These are phyloP conservation scores for Piloderma croceum DNA, from an alignment of 768 basidiomycete species.

Conservation along the genomic window DNA sequence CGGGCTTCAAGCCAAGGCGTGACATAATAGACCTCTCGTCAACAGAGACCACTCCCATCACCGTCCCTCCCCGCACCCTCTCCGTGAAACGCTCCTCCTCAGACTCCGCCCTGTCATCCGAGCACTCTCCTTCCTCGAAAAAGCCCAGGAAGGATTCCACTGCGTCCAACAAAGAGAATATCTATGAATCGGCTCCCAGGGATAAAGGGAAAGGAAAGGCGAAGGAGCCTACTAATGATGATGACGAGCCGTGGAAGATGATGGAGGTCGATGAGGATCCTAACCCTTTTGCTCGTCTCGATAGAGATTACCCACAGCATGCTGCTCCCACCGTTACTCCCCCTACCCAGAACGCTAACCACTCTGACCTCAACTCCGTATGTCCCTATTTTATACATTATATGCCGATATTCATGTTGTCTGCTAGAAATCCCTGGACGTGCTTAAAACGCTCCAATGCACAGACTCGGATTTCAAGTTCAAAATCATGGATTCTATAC, in stretches of 20 bases:
- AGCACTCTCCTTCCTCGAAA: conserved; percentile 14
- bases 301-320: conserved; percentile 4
- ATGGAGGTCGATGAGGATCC: neutral
- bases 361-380: conserved; percentile 1
- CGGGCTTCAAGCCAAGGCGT: conserved; percentile 28
- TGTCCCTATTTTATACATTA: neutral
- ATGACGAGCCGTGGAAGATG: neutral
- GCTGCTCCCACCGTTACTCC: neutral
- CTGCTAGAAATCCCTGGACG: conserved; percentile 25
- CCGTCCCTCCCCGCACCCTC: too few species aligned
- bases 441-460: conserved; percentile 22
- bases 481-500: conserved; percentile 19
- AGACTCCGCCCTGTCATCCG: conserved; percentile 10
- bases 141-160: conserved; percentile 8
- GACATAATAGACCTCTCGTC: conserved; percentile 10
- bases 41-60: neutral
- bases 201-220: conserved; percentile 14
- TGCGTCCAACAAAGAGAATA: conserved; percentile 24
- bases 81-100: conserved; percentile 3
- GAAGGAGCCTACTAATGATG: neutral
- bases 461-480: conserved; percentile 13
- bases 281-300: conserved; percentile 6
- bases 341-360: neutral
- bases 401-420: conserved; percentile 12
- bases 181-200: conserved; percentile 1